A percentile compares a stretch with the other conserved stretches of the same genome.
Conservation (phyloP, 2,329 filamentous ascomycete species). For the Immersiporthe knoxdaviesiana region DNA sequence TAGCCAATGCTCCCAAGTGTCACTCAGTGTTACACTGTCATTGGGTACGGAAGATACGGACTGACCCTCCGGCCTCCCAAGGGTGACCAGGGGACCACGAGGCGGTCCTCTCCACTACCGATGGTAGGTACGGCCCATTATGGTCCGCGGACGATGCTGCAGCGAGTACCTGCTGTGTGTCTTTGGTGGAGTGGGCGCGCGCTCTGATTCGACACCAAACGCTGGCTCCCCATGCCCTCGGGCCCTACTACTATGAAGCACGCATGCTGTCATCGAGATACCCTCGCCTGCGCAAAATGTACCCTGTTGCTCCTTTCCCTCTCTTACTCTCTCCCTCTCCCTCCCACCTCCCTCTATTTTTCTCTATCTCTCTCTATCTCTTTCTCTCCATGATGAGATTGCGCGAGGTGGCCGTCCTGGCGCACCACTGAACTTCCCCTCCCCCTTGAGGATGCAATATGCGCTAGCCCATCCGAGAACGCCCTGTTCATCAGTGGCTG, state of each 20-base stretch:
- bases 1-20: not conserved
- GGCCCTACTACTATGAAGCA: too few species aligned
- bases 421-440: too few species aligned
- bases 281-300: not conserved
- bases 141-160: not conserved
- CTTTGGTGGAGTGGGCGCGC: not conserved
- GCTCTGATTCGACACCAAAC: not conserved
- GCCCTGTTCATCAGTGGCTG: not conserved
- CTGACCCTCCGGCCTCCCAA: constrained; percentile 1
- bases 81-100: constrained; percentile 12
- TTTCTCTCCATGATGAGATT: not conserved
- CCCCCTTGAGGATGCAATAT: not conserved
- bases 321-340: too few species aligned
- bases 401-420: not conserved
- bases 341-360: too few species aligned
- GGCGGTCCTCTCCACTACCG: constrained; percentile 2
- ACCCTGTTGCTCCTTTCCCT: not conserved
- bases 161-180: not conserved
- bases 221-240: not conserved
- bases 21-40: not conserved
- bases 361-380: too few species aligned
- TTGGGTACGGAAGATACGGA: constrained; percentile 3
- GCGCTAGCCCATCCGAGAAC: not conserved
- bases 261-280: constrained; percentile 8
- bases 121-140: not conserved